Conservation (phyloP, 2,329 filamentous ascomycete genomes). For the Trichoderma atrobrunneum region DNA sequence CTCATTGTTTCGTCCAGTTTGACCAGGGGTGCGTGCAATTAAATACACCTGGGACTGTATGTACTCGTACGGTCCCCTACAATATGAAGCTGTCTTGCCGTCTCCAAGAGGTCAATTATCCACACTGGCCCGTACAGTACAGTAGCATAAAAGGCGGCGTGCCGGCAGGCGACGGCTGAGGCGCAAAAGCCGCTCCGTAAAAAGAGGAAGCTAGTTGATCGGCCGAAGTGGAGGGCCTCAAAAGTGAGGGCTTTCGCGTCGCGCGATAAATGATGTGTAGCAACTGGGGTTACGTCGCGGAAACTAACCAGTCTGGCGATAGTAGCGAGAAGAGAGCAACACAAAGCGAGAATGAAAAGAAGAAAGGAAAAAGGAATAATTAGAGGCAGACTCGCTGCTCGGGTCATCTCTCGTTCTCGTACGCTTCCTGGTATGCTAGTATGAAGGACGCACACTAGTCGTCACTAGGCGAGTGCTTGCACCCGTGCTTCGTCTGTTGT, state of each 20-base stretch:
- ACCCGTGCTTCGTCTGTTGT: background rate
- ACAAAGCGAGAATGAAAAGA: background rate
- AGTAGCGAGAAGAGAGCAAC: background rate
- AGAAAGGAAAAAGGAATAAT: background rate
- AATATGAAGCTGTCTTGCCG: background rate
- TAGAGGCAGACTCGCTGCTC: background rate
- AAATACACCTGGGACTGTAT: background rate
- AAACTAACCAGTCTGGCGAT: background rate
- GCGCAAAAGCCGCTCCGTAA: background rate
- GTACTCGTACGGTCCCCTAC: background rate
- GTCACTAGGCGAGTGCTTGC: background rate
- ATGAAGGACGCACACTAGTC: background rate
- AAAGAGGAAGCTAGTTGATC: background rate
- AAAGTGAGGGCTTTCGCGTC: background rate
- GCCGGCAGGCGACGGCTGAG: background rate
- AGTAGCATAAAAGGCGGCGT: background rate
- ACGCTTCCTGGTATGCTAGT: background rate
- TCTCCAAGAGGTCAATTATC: background rate
- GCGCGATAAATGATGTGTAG: background rate
- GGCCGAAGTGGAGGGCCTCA: constrained; percentile 4
- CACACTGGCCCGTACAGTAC: background rate
- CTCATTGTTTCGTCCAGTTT: background rate
- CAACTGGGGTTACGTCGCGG: background rate
- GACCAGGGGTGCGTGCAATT: background rate
- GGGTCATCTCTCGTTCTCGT: background rate